These are phyloP conservation scores for Clausena lansium DNA, from an alignment of 345 rosid species.

Conservation along the genomic window DNA sequence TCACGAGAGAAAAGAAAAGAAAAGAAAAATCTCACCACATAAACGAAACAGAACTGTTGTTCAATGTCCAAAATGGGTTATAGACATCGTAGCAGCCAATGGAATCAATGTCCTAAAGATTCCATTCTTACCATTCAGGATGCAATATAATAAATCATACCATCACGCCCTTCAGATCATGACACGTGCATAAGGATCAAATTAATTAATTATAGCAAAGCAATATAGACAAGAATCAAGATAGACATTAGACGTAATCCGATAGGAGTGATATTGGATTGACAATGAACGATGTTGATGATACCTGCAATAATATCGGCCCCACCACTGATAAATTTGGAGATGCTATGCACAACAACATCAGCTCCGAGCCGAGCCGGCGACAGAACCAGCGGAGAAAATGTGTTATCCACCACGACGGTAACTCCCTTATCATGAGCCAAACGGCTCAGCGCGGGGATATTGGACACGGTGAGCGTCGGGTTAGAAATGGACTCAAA, in stretches of 20 bases:
- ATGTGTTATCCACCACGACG: conserved; percentile 91
- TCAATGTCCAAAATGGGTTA: too few relatives aligned
- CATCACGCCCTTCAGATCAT: neutral
- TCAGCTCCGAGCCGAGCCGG: conserved; percentile 94
- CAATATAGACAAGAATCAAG: neutral
- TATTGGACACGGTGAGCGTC: conserved; percentile 70
- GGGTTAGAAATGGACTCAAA: conserved; percentile 92
- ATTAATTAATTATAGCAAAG: neutral
- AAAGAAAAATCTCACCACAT: neutral
- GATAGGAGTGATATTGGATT: too few relatives aligned
- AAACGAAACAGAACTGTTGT: too few relatives aligned
- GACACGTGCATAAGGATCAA: conserved; percentile 26
- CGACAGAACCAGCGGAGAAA: conserved; percentile 86
- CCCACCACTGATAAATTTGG: conserved; percentile 96
- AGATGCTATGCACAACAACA: conserved; percentile 86
- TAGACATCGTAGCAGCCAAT: too few relatives aligned
- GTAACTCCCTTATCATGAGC: conserved; percentile 77
- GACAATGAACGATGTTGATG: too few relatives aligned
- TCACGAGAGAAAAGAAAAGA: too few relatives aligned
- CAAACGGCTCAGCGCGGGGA: conserved; percentile 72
- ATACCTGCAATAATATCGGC: conserved; percentile 91
- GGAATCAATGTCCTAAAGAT: too few relatives aligned
- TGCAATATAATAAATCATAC: too few relatives aligned
- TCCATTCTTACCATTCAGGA: too few relatives aligned
- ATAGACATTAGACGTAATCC: too few relatives aligned